phyloP scores from a whole-genome alignment of 768 basidiomycete genomes.

The Serendipita sp. region DNA sequence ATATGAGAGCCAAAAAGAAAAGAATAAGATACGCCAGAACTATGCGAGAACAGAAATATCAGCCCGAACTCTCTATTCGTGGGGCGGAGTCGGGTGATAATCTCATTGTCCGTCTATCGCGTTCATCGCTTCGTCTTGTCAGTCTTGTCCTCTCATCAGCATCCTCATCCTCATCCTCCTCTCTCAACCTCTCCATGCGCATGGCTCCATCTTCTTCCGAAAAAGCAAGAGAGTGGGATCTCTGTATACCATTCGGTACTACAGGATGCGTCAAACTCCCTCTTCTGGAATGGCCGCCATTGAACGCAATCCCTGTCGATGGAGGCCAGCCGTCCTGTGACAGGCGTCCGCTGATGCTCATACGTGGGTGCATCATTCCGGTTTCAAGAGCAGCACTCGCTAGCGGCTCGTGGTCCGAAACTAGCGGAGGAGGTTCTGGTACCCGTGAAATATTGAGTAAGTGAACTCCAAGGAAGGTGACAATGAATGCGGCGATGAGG shows the following conservation, averaged over 20 bases:
- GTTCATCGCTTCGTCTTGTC: background rate
- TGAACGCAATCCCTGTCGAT: conserved; percentile 22
- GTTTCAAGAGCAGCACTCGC: conserved; percentile 37
- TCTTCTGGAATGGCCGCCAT: conserved; percentile 44
- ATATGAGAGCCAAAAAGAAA: background rate
- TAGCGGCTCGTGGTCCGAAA: conserved; percentile 18
- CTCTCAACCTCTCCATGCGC: conserved; percentile 40
- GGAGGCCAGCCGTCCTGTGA: conserved; percentile 60
- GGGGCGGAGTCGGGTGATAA: background rate
- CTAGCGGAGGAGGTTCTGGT: conserved; percentile 25
- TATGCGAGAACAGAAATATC: too few relatives aligned
- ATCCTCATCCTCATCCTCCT: conserved; percentile 47
- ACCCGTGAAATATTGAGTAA: conserved; percentile 69
- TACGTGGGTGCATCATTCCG: conserved; percentile 59
- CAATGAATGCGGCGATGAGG: conserved; percentile 74
- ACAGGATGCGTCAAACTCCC: conserved; percentile 52
- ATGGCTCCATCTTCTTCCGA: conserved; percentile 35
- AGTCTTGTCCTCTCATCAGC: conserved; percentile 24
- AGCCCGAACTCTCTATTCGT: conserved; percentile 1
- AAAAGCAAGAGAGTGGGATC: conserved; percentile 60
- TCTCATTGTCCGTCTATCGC: background rate
- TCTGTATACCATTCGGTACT: conserved; percentile 19
- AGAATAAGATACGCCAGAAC: too few relatives aligned
- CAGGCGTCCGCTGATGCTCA: conserved; percentile 65
- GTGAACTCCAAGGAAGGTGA: conserved; percentile 96